phyloP scores from a whole-genome alignment of 2,329 filamentous ascomycete genomes.

The Arthrobotrys musiformis region DNA sequence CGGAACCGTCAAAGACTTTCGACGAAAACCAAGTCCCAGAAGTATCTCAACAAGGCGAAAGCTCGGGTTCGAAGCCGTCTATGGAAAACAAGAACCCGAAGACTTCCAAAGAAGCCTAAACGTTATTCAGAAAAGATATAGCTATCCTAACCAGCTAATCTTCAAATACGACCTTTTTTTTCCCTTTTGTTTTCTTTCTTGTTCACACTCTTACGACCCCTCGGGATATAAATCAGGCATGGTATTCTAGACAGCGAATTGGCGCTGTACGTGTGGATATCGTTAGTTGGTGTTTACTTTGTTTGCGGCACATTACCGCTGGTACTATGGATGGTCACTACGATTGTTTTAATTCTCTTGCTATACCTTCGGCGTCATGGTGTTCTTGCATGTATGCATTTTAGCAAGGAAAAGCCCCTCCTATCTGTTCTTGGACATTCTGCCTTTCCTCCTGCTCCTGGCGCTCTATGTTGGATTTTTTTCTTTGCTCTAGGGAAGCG shows the following conservation, averaged over 20 bases:
- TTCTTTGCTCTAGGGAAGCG: neutral
- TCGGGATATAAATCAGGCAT: neutral
- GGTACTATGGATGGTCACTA: no score
- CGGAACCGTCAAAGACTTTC: neutral
- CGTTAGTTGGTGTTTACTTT: neutral
- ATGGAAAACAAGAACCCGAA: conserved; percentile 4
- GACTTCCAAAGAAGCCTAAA: neutral
- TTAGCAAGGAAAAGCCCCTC: neutral
- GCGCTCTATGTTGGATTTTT: conserved; percentile 9
- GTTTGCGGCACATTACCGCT: no score
- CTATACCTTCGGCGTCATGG: neutral
- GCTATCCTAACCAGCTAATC: neutral
- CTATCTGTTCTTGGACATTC: neutral
- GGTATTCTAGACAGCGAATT: neutral
- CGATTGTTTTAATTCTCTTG: neutral
- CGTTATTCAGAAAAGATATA: neutral
- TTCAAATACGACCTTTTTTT: neutral
- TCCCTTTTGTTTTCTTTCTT: neutral
- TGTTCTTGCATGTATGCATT: neutral
- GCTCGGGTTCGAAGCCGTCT: neutral
- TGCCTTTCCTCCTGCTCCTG: neutral
- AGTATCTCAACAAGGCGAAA: neutral
- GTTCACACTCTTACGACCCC: neutral
- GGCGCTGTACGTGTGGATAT: neutral
- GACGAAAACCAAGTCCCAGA: conserved; percentile 17